These are phyloP conservation scores for Tylopilus rubrobrunneus DNA, from an alignment of 768 basidiomycete genomes.

Conservation along the genomic window DNA sequence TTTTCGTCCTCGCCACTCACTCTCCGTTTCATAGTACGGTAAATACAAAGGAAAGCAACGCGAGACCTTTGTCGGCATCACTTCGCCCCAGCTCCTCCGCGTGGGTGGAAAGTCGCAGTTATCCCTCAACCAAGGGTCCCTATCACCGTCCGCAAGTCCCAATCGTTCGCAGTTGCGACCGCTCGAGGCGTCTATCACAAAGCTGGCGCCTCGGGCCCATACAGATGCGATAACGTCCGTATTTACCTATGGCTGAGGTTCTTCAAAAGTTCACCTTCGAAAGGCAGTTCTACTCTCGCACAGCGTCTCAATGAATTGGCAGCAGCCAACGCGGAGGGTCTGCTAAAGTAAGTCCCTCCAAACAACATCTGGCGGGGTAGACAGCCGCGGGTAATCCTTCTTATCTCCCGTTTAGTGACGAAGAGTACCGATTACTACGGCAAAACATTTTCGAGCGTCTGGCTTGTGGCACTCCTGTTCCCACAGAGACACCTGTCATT, in stretches of 20 bases:
- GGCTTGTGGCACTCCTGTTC: constrained; percentile 52
- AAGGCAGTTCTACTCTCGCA: constrained; percentile 63
- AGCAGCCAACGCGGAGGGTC: constrained; percentile 72
- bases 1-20: constrained; percentile 8
- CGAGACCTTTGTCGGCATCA: constrained; percentile 35
- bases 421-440: constrained; percentile 79
- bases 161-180: constrained; percentile 20
- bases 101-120: constrained; percentile 18
- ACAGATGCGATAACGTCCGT: constrained; percentile 58
- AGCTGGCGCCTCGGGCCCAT: constrained; percentile 25
- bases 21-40: constrained; percentile 40
- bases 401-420: constrained; percentile 50
- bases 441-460: constrained; percentile 84
- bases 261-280: constrained; percentile 11
- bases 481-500: constrained; percentile 60
- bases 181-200: constrained; percentile 21
- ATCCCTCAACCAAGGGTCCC: constrained; percentile 18
- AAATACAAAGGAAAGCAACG: constrained; percentile 57
- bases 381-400: not conserved
- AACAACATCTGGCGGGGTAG: not conserved
- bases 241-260: constrained; percentile 9
- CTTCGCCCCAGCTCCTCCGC: constrained; percentile 30
- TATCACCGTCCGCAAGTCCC: constrained; percentile 8
- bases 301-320: constrained; percentile 81
- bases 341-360: constrained; percentile 56